phyloP scores from a whole-genome alignment of 1,284 basidiomycete genomes.

The Ganoderma lingzhi region DNA sequence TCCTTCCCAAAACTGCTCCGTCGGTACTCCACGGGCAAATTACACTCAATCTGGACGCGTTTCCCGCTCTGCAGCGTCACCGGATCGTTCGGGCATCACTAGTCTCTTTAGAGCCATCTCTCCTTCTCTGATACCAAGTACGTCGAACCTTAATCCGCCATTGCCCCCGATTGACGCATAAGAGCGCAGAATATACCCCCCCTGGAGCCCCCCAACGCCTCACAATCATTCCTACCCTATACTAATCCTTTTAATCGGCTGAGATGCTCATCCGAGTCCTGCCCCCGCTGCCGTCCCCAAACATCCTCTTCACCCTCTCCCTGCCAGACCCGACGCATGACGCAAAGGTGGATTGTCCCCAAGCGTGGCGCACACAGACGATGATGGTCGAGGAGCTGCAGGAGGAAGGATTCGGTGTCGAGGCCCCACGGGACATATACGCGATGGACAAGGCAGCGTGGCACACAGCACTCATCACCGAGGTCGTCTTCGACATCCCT shows the following conservation, averaged over 20 bases:
- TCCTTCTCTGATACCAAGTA: conserved; percentile 24
- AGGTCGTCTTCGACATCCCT: conserved; percentile 67
- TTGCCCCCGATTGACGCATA: neutral
- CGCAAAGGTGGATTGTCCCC: conserved; percentile 53
- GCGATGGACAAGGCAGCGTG: conserved; percentile 72
- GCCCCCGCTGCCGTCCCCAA: conserved; percentile 60
- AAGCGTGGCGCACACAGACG: conserved; percentile 62
- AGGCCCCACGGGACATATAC: conserved; percentile 58
- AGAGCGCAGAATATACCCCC: conserved; percentile 25
- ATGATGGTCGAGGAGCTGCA: conserved; percentile 60
- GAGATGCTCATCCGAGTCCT: conserved; percentile 77
- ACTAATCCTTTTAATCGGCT: conserved; percentile 22
- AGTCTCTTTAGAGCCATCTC: conserved; percentile 17
- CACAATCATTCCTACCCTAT: conserved; percentile 26
- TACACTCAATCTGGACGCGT: neutral
- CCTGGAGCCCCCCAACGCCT: conserved; percentile 11
- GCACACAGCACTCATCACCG: conserved; percentile 59
- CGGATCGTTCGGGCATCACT: conserved; percentile 21
- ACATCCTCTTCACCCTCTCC: conserved; percentile 76
- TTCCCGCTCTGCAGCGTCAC: conserved; percentile 13
- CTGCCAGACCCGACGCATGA: conserved; percentile 59
- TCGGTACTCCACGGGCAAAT: neutral
- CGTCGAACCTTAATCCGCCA: conserved; percentile 2
- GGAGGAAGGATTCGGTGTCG: conserved; percentile 26
- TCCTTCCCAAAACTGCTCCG: neutral